Evolutionary conservation across 2,329 filamentous ascomycete genomes (phyloP).

Genomic region (Aspergillus quadrilineatus): DNA sequence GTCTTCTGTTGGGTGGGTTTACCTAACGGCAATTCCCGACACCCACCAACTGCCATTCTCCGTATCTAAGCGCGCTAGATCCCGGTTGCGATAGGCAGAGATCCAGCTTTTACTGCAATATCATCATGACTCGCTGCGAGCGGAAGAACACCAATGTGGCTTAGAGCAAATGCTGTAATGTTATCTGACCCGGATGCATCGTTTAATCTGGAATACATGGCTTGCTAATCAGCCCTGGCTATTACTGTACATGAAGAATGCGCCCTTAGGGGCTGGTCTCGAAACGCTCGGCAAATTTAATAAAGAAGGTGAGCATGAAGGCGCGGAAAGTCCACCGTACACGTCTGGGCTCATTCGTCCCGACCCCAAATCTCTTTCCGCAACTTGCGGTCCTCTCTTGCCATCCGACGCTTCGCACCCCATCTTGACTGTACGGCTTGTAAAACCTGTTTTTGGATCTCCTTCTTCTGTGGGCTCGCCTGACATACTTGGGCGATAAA

Average conservation of each 20-base stretch:
- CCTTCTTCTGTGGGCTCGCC: conserved; percentile 51
- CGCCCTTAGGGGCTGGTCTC: not conserved
- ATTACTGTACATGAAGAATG: conserved; percentile 9
- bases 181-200: not conserved
- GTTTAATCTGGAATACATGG: conserved; percentile 10
- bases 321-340: not conserved
- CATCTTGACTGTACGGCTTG: conserved; percentile 59
- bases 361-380: conserved; percentile 62
- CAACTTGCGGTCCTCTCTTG: conserved; percentile 60
- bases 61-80: conserved; percentile 15
- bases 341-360: conserved; percentile 48
- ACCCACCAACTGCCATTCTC: not conserved
- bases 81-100: not conserved
- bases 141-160: too few species aligned
- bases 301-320: not conserved
- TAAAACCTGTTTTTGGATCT: conserved; percentile 48
- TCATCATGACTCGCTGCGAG: too few species aligned
- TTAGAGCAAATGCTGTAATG: too few species aligned
- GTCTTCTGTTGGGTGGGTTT: conserved; percentile 6
- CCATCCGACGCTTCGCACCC: conserved; percentile 59
- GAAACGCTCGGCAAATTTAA: not conserved
- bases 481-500: conserved; percentile 62
- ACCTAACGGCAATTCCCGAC: conserved; percentile 18
- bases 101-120: not conserved
- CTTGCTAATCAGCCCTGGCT: conserved; percentile 1